A percentile compares a stretch with the other conserved stretches of the same genome.
These are phyloP conservation scores for Dendrostoma leiphaemia DNA, from an alignment of 2,329 filamentous ascomycete species.

Conservation along the genomic window DNA sequence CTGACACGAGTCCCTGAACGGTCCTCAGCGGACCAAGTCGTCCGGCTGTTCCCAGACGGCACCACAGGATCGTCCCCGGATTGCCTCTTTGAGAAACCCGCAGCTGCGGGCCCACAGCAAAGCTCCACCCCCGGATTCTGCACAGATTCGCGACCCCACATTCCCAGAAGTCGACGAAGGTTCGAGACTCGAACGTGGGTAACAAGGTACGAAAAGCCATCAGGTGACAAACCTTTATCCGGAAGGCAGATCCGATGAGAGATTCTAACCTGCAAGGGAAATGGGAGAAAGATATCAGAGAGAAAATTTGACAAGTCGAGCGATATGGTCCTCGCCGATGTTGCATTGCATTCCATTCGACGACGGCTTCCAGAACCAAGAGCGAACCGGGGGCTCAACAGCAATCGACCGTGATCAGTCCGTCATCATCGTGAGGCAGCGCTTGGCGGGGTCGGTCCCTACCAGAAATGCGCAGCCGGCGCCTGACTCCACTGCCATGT, in stretches of 20 bases:
- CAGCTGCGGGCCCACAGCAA: not conserved
- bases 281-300: not conserved
- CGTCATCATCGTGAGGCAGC: too few relatives aligned
- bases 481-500: not conserved
- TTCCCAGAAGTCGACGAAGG: not conserved
- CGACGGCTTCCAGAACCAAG: not conserved
- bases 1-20: too few relatives aligned
- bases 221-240: not conserved
- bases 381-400: not conserved
- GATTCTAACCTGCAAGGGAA: too few relatives aligned
- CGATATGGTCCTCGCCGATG: not conserved
- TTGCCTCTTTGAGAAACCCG: slow-evolving; percentile 15
- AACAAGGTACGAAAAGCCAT: not conserved
- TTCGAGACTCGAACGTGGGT: not conserved
- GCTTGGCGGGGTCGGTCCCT: not conserved
- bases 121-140: slow-evolving; percentile 4
- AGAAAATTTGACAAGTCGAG: not conserved
- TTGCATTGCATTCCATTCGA: slow-evolving; percentile 15
- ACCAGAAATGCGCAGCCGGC: not conserved
- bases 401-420: not conserved
- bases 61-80: slow-evolving; percentile 1
- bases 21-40: not conserved
- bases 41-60: not conserved
- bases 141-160: slow-evolving; percentile 11
- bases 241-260: too few relatives aligned